phyloP scores from a whole-genome alignment of 768 basidiomycete species.

The Boletales sp. region DNA sequence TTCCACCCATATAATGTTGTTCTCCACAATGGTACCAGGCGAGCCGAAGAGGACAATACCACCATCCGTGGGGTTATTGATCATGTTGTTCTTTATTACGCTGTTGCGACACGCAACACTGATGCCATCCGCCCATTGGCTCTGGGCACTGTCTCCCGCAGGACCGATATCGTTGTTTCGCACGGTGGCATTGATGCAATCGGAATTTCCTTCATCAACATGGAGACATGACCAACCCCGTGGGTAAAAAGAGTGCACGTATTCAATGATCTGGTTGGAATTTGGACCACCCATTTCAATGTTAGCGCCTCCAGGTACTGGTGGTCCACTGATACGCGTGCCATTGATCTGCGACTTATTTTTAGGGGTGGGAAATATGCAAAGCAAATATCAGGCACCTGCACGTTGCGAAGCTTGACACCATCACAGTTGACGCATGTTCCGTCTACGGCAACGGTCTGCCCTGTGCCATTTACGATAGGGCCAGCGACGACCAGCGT shows the following conservation, averaged over 20 bases:
- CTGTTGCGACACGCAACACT: conserved; percentile 66
- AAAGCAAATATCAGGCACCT: conserved; percentile 38
- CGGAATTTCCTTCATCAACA: conserved; percentile 61
- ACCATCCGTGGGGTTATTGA: conserved; percentile 74
- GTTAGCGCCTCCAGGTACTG: conserved; percentile 64
- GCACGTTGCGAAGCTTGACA: conserved; percentile 66
- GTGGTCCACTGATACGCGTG: conserved; percentile 50
- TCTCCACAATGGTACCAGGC: conserved; percentile 67
- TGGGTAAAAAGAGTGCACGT: conserved; percentile 72
- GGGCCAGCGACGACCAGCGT: conserved; percentile 67
- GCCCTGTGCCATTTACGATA: conserved; percentile 56
- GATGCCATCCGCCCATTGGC: conserved; percentile 83
- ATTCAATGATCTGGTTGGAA: conserved; percentile 69
- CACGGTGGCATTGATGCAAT: conserved; percentile 60
- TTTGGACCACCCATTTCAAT: conserved; percentile 85
- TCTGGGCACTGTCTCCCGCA: conserved; percentile 59
- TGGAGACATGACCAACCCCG: conserved; percentile 85
- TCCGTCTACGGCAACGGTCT: conserved; percentile 72
- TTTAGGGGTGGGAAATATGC: neutral
- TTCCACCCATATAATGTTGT: conserved; percentile 72
- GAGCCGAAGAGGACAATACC: conserved; percentile 78
- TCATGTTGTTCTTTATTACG: conserved; percentile 62
- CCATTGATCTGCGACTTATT: conserved; percentile 60
- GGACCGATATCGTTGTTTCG: conserved; percentile 86
- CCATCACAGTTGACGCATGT: conserved; percentile 57